phyloP scores from a whole-genome alignment of 2,329 filamentous ascomycete genomes.

The Monosporascus sp. region DNA sequence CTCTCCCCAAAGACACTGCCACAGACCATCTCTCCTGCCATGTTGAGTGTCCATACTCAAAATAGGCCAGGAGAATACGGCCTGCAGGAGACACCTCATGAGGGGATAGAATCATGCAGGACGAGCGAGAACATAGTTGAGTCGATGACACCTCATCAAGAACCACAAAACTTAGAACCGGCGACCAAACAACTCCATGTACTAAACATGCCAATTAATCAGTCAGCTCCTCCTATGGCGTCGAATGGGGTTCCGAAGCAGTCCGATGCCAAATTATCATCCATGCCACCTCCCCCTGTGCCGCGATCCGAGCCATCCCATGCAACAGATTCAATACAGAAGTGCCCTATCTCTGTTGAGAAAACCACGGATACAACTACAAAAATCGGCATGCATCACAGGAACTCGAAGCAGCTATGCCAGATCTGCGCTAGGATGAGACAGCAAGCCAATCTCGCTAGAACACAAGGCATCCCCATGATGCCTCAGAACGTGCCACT shows the following conservation, averaged over 20 bases:
- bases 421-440: slow-evolving; percentile 24
- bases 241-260: slow-evolving; percentile 1
- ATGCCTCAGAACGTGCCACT: slow-evolving; percentile 13
- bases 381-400: slow-evolving; percentile 4
- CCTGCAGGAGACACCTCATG: not conserved
- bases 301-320: slow-evolving; percentile 5
- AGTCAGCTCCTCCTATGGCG: not conserved
- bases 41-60: slow-evolving; percentile 1
- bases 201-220: slow-evolving; percentile 4
- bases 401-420: slow-evolving; percentile 22
- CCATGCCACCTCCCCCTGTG: slow-evolving; percentile 16
- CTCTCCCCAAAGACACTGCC: slow-evolving; percentile 33
- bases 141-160: slow-evolving; percentile 3
- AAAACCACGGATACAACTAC: not conserved
- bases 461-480: slow-evolving; percentile 20
- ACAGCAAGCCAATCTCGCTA: slow-evolving; percentile 22
- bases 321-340: slow-evolving; percentile 2
- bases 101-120: slow-evolving; percentile 4
- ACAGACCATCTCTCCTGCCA: slow-evolving; percentile 11
- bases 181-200: slow-evolving; percentile 3
- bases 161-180: not conserved
- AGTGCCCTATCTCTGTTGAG: not conserved
- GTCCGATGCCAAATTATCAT: slow-evolving; percentile 4
- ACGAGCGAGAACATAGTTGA: slow-evolving; percentile 2
- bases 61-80: not conserved